A percentile compares a stretch with the other conserved stretches of the same genome.
These are phyloP conservation scores for Skeletonema costatum DNA, from an alignment of 108 stramenopile species.

Conservation along the genomic window DNA sequence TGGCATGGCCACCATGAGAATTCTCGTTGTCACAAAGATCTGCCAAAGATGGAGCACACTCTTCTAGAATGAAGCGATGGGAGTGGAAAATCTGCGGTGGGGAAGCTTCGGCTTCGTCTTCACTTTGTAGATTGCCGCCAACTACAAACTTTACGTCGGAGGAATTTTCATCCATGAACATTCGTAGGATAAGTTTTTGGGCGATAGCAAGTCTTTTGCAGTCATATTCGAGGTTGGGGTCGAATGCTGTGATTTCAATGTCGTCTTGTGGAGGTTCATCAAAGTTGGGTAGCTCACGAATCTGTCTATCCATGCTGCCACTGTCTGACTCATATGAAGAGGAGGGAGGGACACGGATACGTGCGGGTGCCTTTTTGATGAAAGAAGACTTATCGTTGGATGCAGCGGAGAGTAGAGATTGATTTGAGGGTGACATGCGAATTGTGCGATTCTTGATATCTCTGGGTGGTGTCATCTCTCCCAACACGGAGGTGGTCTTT, in stretches of 20 bases:
- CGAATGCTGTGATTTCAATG: not conserved
- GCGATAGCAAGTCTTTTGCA: not conserved
- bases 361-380: not conserved
- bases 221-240: not conserved
- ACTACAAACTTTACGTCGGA: slow-evolving; percentile 1
- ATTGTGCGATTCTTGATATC: not conserved
- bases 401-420: not conserved
- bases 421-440: not conserved
- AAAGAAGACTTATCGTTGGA: not conserved
- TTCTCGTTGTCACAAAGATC: slow-evolving; percentile 17
- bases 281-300: not conserved
- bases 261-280: not conserved
- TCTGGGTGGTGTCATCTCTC: not conserved
- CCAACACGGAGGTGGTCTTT: not conserved
- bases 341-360: not conserved
- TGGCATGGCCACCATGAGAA: not conserved
- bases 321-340: not conserved
- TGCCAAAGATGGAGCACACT: slow-evolving; percentile 7
- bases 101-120: not conserved
- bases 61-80: slow-evolving; percentile 6
- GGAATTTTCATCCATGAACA: slow-evolving; percentile 4
- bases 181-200: slow-evolving; percentile 1
- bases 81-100: not conserved
- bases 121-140: not conserved
- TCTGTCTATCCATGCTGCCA: not conserved